phyloP scores from a whole-genome alignment of 257 asterid genomes.

The Linderniella brevidens region DNA sequence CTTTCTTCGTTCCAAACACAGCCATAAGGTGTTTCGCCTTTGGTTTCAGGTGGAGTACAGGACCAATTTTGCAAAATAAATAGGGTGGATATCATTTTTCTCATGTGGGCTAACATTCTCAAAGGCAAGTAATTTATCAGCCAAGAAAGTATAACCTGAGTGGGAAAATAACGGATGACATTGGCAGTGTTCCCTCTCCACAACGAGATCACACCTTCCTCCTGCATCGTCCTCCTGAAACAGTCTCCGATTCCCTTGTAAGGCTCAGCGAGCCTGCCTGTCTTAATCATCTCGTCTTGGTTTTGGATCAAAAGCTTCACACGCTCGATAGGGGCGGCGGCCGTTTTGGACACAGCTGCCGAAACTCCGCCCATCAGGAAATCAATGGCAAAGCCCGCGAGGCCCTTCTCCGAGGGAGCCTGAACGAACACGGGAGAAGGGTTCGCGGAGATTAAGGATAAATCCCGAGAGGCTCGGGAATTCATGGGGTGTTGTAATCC shows the following conservation, averaged over 20 bases:
- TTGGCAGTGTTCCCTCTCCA: conserved; percentile 77
- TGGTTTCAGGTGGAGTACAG: too few species aligned
- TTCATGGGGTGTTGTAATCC: conserved; percentile 26
- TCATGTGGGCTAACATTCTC: neutral
- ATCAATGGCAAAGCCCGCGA: conserved; percentile 41
- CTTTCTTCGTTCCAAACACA: too few species aligned
- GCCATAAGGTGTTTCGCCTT: too few species aligned
- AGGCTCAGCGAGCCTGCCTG: conserved; percentile 55
- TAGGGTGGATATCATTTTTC: too few species aligned
- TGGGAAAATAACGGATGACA: conserved; percentile 59
- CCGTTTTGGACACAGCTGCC: conserved; percentile 64
- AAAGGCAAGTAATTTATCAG: neutral
- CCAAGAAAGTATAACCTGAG: conserved; percentile 24
- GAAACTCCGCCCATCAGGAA: conserved; percentile 73
- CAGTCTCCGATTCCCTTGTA: conserved; percentile 63
- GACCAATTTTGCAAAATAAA: too few species aligned
- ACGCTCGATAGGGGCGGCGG: conserved; percentile 68
- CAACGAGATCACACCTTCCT: conserved; percentile 36
- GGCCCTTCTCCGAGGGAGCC: conserved; percentile 59
- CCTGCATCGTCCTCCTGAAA: conserved; percentile 34
- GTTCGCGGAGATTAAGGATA: conserved; percentile 35
- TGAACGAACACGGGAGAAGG: conserved; percentile 51
- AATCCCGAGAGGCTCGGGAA: conserved; percentile 21
- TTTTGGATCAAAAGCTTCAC: conserved; percentile 63
- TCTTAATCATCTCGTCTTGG: conserved; percentile 58